Conservation (phyloP, 129 eudicot genomes). For the Deinandra increscens region DNA sequence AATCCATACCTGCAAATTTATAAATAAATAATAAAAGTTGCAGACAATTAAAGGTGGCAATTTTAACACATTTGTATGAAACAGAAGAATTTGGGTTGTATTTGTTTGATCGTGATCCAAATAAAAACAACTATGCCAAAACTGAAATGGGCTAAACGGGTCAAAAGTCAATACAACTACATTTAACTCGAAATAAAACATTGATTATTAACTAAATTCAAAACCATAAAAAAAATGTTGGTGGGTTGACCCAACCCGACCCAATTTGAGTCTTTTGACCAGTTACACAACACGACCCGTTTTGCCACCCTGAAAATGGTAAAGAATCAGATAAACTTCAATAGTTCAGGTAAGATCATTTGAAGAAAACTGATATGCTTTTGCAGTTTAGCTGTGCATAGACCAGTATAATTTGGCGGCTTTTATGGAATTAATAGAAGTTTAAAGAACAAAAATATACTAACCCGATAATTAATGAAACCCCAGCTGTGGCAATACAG, state of each 20-base stretch:
- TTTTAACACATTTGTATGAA: not conserved
- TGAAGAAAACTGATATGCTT: conserved; percentile 2
- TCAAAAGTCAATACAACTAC: too few species aligned
- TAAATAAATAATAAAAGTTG: too few species aligned
- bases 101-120: not conserved
- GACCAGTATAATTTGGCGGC: not conserved
- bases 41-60: not conserved
- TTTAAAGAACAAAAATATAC: conserved; percentile 23
- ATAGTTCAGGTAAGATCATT: not conserved
- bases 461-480: conserved; percentile 73
- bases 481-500: conserved; percentile 86
- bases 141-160: not conserved
- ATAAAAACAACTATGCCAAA: not conserved
- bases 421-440: not conserved
- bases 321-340: conserved; percentile 1
- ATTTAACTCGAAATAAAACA: too few species aligned
- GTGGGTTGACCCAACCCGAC: not conserved
- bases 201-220: not conserved
- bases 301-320: not conserved
- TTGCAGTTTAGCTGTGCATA: conserved; percentile 2
- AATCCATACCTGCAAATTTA: conserved; percentile 68
- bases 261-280: not conserved
- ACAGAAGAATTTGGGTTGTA: not conserved
- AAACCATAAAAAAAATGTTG: not conserved
- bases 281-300: not conserved